Evolutionary conservation across 371 early-diverging fungal species (phyloP).

Genomic region (Mortierella sp.): DNA sequence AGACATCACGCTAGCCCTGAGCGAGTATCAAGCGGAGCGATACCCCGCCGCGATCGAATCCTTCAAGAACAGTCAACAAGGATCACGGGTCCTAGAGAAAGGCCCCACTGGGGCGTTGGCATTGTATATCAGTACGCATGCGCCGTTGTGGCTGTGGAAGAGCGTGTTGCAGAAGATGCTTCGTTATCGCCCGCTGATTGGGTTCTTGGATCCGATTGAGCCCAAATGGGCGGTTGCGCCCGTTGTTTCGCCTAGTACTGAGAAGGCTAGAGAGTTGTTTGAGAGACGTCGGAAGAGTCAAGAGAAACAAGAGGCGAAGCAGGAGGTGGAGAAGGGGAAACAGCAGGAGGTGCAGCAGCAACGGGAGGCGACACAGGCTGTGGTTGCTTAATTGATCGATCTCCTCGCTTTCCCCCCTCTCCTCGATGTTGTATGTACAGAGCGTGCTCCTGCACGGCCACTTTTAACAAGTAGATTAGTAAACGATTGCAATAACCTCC

Average conservation of each 20-base stretch:
- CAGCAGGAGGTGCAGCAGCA: neutral
- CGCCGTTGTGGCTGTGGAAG: slow-evolving; percentile 1
- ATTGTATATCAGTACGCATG: neutral
- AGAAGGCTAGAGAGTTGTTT: neutral
- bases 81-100: neutral
- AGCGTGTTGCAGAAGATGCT: neutral
- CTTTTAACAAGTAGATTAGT: too few species aligned
- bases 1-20: neutral
- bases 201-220: neutral
- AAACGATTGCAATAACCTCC: too few species aligned
- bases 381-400: neutral
- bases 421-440: too few species aligned
- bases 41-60: neutral
- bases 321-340: neutral
- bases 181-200: neutral
- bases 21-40: neutral
- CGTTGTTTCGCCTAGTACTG: neutral
- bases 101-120: neutral
- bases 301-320: neutral
- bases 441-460: too few species aligned
- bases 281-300: neutral
- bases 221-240: neutral
- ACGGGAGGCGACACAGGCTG: neutral
- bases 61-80: slow-evolving; percentile 2
- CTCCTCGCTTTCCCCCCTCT: neutral